Evolutionary conservation across 1,139 yeast species (phyloP).

Genomic region (Hansenula lynferdii): DNA sequence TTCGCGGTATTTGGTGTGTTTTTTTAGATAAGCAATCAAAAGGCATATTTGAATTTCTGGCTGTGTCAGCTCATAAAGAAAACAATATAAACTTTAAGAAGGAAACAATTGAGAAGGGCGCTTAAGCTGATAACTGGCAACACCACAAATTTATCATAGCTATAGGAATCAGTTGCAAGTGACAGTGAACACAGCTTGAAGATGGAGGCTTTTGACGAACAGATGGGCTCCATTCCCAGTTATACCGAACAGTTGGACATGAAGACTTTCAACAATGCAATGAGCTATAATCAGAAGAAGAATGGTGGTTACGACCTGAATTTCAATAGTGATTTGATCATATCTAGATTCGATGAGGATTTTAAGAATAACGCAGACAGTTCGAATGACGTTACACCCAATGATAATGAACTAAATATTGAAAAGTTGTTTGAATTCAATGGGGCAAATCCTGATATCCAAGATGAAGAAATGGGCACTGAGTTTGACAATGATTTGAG

Average conservation of each 20-base stretch:
- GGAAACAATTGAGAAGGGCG: no score
- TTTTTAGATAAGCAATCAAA: no score
- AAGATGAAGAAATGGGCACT: neutral
- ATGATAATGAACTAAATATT: constrained; percentile 2
- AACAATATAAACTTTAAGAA: no score
- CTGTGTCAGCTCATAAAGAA: no score
- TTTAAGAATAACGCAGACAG: neutral
- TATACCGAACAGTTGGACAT: neutral
- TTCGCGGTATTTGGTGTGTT: no score
- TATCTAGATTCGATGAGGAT: neutral
- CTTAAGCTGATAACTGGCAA: no score
- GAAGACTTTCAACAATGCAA: neutral
- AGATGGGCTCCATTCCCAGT: neutral
- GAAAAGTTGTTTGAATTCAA: constrained; percentile 4
- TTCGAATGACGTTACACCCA: neutral
- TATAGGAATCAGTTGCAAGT: no score
- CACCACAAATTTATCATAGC: no score
- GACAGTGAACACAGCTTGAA: no score
- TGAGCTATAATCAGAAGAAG: neutral
- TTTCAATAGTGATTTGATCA: constrained; percentile 1
- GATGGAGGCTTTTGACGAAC: neutral
- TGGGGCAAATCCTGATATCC: neutral
- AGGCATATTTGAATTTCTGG: no score
- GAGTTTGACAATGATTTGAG: constrained; percentile 4
- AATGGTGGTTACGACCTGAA: neutral